Evolutionary conservation across 768 basidiomycete genomes (phyloP), one percentile per base, ranked within the genome.

Genomic region (Russula sp.): DNA sequence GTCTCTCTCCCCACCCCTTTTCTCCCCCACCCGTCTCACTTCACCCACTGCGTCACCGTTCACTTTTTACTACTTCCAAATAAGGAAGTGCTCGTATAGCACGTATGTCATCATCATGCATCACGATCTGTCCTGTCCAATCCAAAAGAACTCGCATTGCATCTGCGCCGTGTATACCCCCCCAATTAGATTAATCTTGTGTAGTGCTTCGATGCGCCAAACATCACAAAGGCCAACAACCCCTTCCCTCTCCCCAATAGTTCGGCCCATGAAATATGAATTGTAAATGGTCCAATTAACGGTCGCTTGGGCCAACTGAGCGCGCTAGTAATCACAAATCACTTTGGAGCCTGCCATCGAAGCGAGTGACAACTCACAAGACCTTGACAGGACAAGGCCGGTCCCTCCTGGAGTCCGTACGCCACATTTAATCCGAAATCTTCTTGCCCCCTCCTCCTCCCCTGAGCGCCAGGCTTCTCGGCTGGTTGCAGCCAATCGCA

Each of bases 391-490:
- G 64, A 65, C 64, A 65, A 57, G 64, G 57, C 52, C 22, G 49
- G 59, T 26, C 55, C 59, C 59, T 38, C 28, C 55, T 51, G 30
- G 54, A 54, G 36, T 60, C 34, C 34, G 22, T 36, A 65, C 64
- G 64, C 64, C 64, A 65, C 64, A 61, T 65, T 61, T 49, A 57
- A 42, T 51, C 64, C 64, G 55, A 61, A 59, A 61, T 56, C 48
- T 58, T 44, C 36, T 30, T 46, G 44, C 28, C 24, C 22, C 30
- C 57, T 32, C 28, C 56, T 13, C 20, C 52, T 24, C 58, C 59
- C 59, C 64, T 66, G 63, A 52, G 67, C 67, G 67, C 26, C 36
- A 66, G 64, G 48, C 60, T 58, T 61, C 57, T 61, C 67, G 67
- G 67, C 67, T 49, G 57, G 5, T 42, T 20, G 34, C 53, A 18